These are phyloP conservation scores for Cenchrus americanus DNA, from an alignment of 176 grass and related monocot species.

Conservation along the genomic window DNA sequence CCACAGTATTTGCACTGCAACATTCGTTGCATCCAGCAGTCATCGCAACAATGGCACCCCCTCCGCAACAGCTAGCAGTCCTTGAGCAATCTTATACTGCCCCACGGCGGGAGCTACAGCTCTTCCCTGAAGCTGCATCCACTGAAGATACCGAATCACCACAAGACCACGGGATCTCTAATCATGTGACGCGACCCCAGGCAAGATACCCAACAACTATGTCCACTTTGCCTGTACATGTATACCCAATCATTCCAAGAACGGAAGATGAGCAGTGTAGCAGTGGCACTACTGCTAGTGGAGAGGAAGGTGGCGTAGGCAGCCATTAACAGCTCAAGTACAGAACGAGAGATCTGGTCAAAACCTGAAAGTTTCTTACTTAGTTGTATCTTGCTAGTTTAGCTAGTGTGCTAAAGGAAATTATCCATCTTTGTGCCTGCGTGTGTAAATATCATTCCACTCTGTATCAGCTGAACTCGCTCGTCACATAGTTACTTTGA, in stretches of 20 bases:
- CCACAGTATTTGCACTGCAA: slow-evolving; percentile 48
- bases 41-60: slow-evolving; percentile 3
- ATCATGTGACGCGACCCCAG: slow-evolving; percentile 50
- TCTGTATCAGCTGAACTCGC: slow-evolving; percentile 7
- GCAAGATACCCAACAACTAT: slow-evolving; percentile 40
- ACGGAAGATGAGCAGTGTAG: slow-evolving; percentile 59
- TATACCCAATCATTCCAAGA: slow-evolving; percentile 47
- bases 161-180: slow-evolving; percentile 22
- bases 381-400: not conserved
- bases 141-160: slow-evolving; percentile 40
- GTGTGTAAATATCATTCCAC: slow-evolving; percentile 23
- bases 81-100: slow-evolving; percentile 45
- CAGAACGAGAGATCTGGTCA: slow-evolving; percentile 2
- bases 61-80: slow-evolving; percentile 38
- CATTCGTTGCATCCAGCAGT: slow-evolving; percentile 38
- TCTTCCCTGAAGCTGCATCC: slow-evolving; percentile 63
- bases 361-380: not conserved
- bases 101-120: slow-evolving; percentile 66
- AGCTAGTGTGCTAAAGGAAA: slow-evolving; percentile 29
- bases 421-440: not conserved
- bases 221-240: slow-evolving; percentile 36
- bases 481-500: not conserved
- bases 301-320: slow-evolving; percentile 17
- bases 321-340: slow-evolving; percentile 5
- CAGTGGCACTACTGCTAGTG: slow-evolving; percentile 38